Evolutionary conservation across 768 basidiomycete genomes (phyloP), one percentile per base, ranked within the genome.

Genomic region (Daedaleopsis sinensis): DNA sequence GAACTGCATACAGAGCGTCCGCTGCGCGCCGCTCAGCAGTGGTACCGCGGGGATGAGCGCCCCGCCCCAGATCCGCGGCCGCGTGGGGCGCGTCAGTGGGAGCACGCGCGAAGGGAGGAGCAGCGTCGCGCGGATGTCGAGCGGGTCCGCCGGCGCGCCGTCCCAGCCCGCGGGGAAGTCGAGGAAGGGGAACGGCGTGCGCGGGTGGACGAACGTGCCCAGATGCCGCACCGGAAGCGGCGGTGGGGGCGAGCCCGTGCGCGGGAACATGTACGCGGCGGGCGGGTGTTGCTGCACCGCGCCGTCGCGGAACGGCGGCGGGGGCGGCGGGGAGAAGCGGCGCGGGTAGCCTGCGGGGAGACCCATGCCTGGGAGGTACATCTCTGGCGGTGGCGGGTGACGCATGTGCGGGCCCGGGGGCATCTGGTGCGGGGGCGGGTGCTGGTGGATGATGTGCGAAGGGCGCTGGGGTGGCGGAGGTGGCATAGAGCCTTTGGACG

Each of bases 31-130:
- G 23, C 59, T 18, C 65, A 71, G 48, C 66, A 72, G 67, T 63
- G 77, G 51, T 27, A 82, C 64, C 63, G 79, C 68, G 65, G 78
- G 77, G 27, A 76, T 72, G 38, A 81, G 71, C 8, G 87, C 88
- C 21, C 87, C 89, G 54, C 89, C 89, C 89, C 89, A 91, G 19
- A 91, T 78, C n/a, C 80, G 80, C 15, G 84, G 85, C 32, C 73
- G 80, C 6, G 71, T 62, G 13, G 87, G 87, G 54, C 82, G 80
- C 50, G 79, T 74, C 15, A 78, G 73, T 0, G 88, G 89, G 21
- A 91, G 77, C 67, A 83, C 82, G 1, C 81, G 79, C 23, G 77
- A 74, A 0, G 90, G 88, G 60, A 91, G 80, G 68, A 87, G 72
- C 55, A 90, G 77, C 1, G 85, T 83, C 32, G 82, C 77, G 42